Base-by-base conservation (phyloP, 371 early-diverging fungal genomes). In the Mucor piriformis region DNA sequence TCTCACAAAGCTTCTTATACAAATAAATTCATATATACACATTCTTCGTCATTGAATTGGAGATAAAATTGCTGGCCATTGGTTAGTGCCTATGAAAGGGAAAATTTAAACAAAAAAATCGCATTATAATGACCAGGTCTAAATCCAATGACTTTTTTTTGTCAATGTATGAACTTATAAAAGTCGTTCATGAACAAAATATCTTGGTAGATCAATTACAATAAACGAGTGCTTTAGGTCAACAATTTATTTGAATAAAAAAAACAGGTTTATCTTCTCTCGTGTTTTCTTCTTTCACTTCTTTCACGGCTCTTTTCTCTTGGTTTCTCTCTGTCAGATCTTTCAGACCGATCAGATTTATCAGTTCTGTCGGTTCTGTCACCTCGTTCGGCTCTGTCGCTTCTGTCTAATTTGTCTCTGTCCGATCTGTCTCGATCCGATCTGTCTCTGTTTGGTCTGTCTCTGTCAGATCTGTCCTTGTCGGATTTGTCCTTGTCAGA, bases 211-310 rank as follows among this genome's bases (percentile, higher is more conserved):
- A n/a, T n/a, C n/a, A n/a, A n/a, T n/a, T n/a, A n/a, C n/a, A n/a
- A n/a, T n/a, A n/a, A n/a, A n/a, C n/a, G n/a, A n/a, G n/a, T n/a
- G n/a, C n/a, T n/a, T 73, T 1, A 29, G 29, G 8, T 29, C 8
- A 1, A 29, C 29, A 29, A 29, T 29, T 29, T 29, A 29, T 29
- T 29, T 29, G 0, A 0, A 29, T 29, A 18, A 40, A 40, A 16
- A 16, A 40, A 16, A 5, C 15, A 40, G 6, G 0, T 5, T 40
- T 24, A 44, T 44, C 46, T 44, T 44, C 46, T 44, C 3, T 44
- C 46, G 10, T 44, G 46, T 44, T 24, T 44, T 44, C 46, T 44
- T 44, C 46, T 44, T 23, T 37, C 38, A n/a, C 38, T 37, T n/a
- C 38, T 37, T 13, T 37, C 38, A 33, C 34, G 34, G 38, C 38